Conservation (phyloP, 2,329 filamentous ascomycete genomes). For the Dactylellina parvicollis region DNA sequence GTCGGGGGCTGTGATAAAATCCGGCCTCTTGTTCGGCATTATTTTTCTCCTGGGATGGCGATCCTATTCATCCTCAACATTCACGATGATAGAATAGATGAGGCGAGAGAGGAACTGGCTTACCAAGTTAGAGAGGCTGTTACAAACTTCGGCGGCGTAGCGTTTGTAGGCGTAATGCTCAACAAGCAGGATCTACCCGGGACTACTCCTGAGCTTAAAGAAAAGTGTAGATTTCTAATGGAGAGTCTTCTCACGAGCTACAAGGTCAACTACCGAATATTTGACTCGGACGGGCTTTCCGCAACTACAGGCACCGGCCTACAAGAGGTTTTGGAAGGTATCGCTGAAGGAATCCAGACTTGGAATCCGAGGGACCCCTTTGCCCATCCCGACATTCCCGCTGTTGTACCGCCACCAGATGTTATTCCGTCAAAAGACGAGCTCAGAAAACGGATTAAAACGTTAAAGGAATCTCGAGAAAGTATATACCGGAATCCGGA, state of each 20-base stretch:
- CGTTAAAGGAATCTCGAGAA: constrained; percentile 11
- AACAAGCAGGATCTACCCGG: constrained; percentile 59
- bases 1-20: constrained; percentile 58
- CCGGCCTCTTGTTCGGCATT: constrained; percentile 58
- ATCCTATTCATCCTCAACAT: constrained; percentile 60
- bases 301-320: constrained; percentile 7
- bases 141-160: constrained; percentile 53
- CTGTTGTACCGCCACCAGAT: constrained; percentile 9
- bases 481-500: constrained; percentile 25
- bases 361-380: constrained; percentile 48
- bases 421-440: constrained; percentile 16
- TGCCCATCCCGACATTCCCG: not conserved
- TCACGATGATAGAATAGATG: constrained; percentile 57
- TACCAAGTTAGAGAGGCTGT: constrained; percentile 54
- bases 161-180: constrained; percentile 59
- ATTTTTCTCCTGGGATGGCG: constrained; percentile 57
- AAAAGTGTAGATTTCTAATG: constrained; percentile 4
- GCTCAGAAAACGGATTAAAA: constrained; percentile 9
- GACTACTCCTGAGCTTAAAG: constrained; percentile 21
- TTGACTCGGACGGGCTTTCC: constrained; percentile 23
- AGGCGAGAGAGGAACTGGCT: constrained; percentile 59
- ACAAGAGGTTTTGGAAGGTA: constrained; percentile 37
- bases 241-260: not conserved
- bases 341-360: constrained; percentile 55
- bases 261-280: constrained; percentile 23